Evolutionary conservation across 148 eudicot genomes (phyloP).

Genomic region (Vaccinium vitisidaea): DNA sequence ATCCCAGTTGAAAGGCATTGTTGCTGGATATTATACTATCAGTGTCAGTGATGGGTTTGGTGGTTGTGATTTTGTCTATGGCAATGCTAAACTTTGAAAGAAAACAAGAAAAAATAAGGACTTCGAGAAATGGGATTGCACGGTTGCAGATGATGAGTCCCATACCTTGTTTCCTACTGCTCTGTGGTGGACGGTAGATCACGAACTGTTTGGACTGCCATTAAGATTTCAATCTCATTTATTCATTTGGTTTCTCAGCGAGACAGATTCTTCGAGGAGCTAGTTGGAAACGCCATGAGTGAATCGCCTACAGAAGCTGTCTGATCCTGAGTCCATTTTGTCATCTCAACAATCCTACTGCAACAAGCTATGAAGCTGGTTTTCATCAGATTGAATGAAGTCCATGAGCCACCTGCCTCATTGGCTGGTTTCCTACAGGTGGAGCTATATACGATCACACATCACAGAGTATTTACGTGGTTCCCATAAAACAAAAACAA

Average conservation of each 20-base stretch:
- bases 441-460: background rate
- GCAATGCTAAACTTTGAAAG: slow-evolving; percentile 10
- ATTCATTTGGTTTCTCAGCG: background rate
- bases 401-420: background rate
- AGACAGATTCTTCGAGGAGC: too few species aligned
- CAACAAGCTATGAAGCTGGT: too few species aligned
- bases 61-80: slow-evolving; percentile 19
- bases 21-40: slow-evolving; percentile 32
- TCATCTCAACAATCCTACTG: too few species aligned
- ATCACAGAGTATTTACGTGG: too few species aligned
- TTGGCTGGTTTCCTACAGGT: background rate
- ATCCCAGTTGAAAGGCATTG: slow-evolving; percentile 32
- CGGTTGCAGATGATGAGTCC: background rate
- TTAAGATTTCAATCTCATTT: background rate
- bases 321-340: background rate
- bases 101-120: background rate
- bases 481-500: too few species aligned
- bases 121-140: background rate
- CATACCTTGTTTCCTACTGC: background rate
- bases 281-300: too few species aligned
- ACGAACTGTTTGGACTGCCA: background rate
- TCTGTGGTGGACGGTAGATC: background rate
- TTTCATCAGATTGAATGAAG: background rate
- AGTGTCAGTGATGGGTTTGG: slow-evolving; percentile 27
- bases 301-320: background rate